These are phyloP conservation scores for Rhodotorula paludigena DNA, from an alignment of 768 basidiomycete species.

Conservation along the genomic window DNA sequence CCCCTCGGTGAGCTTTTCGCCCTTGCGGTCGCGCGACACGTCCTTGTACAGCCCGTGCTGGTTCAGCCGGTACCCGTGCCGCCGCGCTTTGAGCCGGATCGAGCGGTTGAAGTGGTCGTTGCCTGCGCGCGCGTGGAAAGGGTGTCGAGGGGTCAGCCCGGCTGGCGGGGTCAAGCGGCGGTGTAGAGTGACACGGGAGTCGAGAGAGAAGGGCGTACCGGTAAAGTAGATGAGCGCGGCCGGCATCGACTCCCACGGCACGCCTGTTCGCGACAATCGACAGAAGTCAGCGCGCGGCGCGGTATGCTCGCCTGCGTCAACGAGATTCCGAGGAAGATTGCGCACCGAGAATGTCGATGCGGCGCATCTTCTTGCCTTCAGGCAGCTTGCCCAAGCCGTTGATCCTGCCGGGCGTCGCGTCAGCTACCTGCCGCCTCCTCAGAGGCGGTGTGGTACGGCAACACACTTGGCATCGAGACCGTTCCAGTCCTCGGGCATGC, in stretches of 20 bases:
- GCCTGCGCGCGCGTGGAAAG: no score
- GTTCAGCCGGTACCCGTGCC: conserved; percentile 46
- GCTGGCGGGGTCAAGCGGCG: background rate
- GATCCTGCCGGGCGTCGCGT: no score
- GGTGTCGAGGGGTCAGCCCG: background rate
- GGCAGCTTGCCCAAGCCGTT: conserved; percentile 16
- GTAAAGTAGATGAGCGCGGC: conserved; percentile 35
- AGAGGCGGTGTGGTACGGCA: no score
- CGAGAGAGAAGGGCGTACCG: background rate
- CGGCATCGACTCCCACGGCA: conserved; percentile 14
- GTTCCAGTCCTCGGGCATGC: conserved; percentile 12
- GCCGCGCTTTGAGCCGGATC: conserved; percentile 44
- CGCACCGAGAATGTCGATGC: conserved; percentile 36
- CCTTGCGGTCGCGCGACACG: conserved; percentile 39
- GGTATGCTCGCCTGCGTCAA: no score
- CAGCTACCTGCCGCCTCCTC: no score
- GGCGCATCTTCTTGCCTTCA: background rate
- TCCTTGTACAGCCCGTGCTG: conserved; percentile 46
- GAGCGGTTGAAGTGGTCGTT: conserved; percentile 7
- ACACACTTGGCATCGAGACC: conserved; percentile 6
- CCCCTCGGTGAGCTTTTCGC: conserved; percentile 46
- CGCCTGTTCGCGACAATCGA: background rate
- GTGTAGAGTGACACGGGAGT: background rate
- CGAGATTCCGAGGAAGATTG: background rate
- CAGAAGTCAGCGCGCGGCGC: background rate